Evolutionary conservation across 2,329 filamentous ascomycete species (phyloP).

Genomic region (Herpotrichia juniperi): DNA sequence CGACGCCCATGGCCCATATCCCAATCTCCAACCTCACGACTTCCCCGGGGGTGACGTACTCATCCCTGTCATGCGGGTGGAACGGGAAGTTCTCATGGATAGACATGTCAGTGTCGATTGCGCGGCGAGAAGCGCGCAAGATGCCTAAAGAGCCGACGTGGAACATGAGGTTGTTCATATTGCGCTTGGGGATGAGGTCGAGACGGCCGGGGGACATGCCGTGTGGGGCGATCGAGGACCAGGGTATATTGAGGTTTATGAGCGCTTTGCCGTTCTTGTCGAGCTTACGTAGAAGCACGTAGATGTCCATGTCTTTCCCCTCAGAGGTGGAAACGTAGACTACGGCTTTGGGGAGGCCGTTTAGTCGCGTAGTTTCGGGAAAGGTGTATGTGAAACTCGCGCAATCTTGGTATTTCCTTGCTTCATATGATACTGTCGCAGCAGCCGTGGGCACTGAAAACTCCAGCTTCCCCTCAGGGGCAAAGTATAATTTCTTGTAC

Average conservation of each 20-base stretch:
- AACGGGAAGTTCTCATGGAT: slow-evolving; percentile 35
- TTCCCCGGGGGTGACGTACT: slow-evolving; percentile 49
- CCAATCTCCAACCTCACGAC: slow-evolving; percentile 56
- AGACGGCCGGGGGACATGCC: slow-evolving; percentile 34
- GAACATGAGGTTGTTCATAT: slow-evolving; percentile 48
- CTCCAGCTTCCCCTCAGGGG: slow-evolving; percentile 9
- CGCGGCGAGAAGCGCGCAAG: slow-evolving; percentile 53
- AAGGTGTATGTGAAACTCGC: slow-evolving; percentile 24
- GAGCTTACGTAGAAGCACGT: slow-evolving; percentile 52
- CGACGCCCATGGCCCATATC: slow-evolving; percentile 55
- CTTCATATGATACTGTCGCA: slow-evolving; percentile 20
- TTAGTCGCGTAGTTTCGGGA: slow-evolving; percentile 30
- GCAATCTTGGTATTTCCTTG: slow-evolving; percentile 19
- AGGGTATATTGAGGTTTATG: slow-evolving; percentile 53
- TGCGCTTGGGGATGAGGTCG: slow-evolving; percentile 64
- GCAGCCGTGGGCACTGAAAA: neutral
- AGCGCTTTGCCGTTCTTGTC: slow-evolving; percentile 51
- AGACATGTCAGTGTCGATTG: slow-evolving; percentile 27
- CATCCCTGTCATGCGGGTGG: slow-evolving; percentile 49
- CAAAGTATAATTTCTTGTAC: slow-evolving; percentile 17
- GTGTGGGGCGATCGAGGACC: slow-evolving; percentile 38
- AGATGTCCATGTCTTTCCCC: slow-evolving; percentile 53
- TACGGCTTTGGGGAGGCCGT: slow-evolving; percentile 56
- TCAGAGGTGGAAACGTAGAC: slow-evolving; percentile 54
- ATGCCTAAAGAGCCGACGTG: slow-evolving; percentile 53